phyloP scores from a whole-genome alignment of 2,329 filamentous ascomycete genomes.

The Nannizziopsis barbatae region DNA sequence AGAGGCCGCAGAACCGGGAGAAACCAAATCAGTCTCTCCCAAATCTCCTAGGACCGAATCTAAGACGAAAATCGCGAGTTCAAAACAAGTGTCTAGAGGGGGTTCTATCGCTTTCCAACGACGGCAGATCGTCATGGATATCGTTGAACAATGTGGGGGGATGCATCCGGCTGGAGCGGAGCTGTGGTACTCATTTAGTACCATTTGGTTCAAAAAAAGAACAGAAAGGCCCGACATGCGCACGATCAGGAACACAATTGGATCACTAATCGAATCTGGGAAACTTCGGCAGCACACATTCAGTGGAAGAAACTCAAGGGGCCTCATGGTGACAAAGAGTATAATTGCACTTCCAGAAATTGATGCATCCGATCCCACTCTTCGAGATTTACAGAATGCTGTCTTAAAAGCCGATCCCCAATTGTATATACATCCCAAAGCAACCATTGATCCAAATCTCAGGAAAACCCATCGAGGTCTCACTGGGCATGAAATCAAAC shows the following conservation, averaged over 20 bases:
- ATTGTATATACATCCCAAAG: conserved; percentile 37
- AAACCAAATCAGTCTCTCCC: neutral
- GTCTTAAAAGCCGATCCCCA: conserved; percentile 38
- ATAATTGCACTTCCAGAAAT: conserved; percentile 42
- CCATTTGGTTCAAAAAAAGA: conserved; percentile 40
- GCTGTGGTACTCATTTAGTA: conserved; percentile 45
- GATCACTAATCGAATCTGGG: conserved; percentile 39
- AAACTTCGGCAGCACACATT: conserved; percentile 45
- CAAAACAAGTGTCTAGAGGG: conserved; percentile 16
- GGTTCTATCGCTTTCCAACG: conserved; percentile 39
- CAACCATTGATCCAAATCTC: conserved; percentile 29
- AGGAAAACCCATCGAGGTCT: conserved; percentile 20
- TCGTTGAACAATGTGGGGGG: conserved; percentile 44
- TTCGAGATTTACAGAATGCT: conserved; percentile 40
- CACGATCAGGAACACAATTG: conserved; percentile 43
- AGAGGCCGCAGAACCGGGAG: too few species aligned
- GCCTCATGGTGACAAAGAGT: conserved; percentile 39
- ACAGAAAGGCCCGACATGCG: conserved; percentile 41
- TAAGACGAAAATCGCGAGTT: neutral
- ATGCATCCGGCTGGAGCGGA: conserved; percentile 46
- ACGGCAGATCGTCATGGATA: conserved; percentile 43
- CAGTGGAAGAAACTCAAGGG: conserved; percentile 39
- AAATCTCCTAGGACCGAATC: neutral
- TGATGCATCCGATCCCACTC: conserved; percentile 33
- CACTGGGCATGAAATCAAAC: conserved; percentile 8